Conservation (phyloP, 78 protist species). For the Dictyostelium brefeldianum region DNA sequence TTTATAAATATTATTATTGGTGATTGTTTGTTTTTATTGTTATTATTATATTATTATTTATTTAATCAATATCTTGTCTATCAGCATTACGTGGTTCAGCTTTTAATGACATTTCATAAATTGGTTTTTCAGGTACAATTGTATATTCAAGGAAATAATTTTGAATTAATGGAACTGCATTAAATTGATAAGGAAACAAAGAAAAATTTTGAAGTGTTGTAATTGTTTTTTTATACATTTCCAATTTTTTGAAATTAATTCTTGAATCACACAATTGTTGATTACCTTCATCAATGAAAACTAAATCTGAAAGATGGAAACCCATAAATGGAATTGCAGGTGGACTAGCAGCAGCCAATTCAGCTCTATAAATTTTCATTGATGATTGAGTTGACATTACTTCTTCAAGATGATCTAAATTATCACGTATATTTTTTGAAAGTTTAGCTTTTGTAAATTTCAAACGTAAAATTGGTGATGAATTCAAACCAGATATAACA, state of each 20-base stretch:
- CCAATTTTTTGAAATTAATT: slow-evolving; percentile 39
- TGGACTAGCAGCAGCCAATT: slow-evolving; percentile 12
- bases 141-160: slow-evolving; percentile 6
- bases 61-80: slow-evolving; percentile 1
- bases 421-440: slow-evolving; percentile 5
- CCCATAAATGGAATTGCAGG: slow-evolving; percentile 34
- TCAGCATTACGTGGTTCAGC: slow-evolving; percentile 32
- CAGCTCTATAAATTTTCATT: slow-evolving; percentile 30
- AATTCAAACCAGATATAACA: slow-evolving; percentile 10
- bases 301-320: slow-evolving; percentile 27
- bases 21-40: neutral
- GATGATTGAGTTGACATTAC: slow-evolving; percentile 31
- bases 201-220: slow-evolving; percentile 5
- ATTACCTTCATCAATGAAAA: slow-evolving; percentile 47
- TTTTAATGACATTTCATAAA: slow-evolving; percentile 18
- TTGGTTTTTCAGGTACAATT: neutral
- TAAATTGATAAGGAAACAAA: slow-evolving; percentile 22
- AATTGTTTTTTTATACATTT: neutral
- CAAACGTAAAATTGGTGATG: slow-evolving; percentile 13
- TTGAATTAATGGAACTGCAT: slow-evolving; percentile 27
- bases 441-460: slow-evolving; percentile 30
- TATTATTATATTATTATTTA: neutral
- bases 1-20: too few relatives aligned
- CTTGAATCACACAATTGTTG: neutral
- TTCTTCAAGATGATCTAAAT: neutral